phyloP scores from a whole-genome alignment of 176 grass and related monocot genomes.

The Thalia dealbata region DNA sequence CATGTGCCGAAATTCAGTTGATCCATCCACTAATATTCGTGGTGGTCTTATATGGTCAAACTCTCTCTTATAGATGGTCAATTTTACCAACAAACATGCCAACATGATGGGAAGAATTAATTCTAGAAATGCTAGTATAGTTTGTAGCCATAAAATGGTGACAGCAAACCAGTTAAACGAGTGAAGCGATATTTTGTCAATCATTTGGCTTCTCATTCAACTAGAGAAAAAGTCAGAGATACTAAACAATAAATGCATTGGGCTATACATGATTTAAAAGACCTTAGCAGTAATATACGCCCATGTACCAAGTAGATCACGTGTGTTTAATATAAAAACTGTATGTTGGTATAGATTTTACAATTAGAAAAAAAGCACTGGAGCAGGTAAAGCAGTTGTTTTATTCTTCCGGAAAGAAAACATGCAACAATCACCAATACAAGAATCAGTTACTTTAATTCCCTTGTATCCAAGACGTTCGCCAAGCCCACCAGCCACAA shows the following conservation, averaged over 20 bases:
- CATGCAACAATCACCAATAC: no score
- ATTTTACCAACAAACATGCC: no score
- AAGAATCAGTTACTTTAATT: conserved; percentile 54
- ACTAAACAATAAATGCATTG: background rate
- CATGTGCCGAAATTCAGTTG: background rate
- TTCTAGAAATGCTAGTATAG: background rate
- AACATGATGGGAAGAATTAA: background rate
- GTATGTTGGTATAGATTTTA: background rate
- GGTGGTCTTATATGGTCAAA: no score
- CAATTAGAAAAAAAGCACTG: background rate
- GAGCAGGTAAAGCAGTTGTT: background rate
- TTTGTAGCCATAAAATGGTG: background rate
- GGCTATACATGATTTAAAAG: background rate
- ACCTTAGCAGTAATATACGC: background rate
- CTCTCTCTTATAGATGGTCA: no score
- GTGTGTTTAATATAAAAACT: background rate
- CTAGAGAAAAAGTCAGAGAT: background rate
- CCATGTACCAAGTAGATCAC: background rate
- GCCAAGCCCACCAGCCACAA: conserved; percentile 91
- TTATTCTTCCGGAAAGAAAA: background rate
- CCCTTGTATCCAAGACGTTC: conserved; percentile 96
- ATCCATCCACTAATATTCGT: background rate
- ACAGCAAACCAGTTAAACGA: background rate
- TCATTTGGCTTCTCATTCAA: background rate
- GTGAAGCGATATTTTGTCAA: background rate